A percentile compares a stretch with the other conserved stretches of the same genome.
phyloP scores from a whole-genome alignment of 805 yeast genomes.

The Lipomyces mesembrius region DNA sequence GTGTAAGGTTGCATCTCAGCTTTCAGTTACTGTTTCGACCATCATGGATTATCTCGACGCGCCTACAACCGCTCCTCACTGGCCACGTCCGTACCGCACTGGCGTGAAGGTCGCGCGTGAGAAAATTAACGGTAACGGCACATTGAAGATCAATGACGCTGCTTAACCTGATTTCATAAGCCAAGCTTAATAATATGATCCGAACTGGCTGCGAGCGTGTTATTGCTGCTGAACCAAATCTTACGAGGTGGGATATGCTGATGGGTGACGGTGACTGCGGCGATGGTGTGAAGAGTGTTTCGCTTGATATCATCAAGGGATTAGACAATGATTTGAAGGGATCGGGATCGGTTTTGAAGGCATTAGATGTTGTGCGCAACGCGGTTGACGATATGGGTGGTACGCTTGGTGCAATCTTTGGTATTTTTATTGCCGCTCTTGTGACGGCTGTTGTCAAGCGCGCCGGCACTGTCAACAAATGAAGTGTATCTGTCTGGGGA shows the following conservation, averaged over 20 bases:
- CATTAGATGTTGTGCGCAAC: constrained; percentile 54
- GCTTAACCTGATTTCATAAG: constrained; percentile 12
- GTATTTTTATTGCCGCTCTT: constrained; percentile 80
- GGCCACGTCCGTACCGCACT: constrained; percentile 27
- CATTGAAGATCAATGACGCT: background rate
- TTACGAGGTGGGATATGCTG: constrained; percentile 80
- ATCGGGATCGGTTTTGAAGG: constrained; percentile 63
- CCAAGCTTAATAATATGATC: constrained; percentile 43
- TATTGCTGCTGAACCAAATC: constrained; percentile 72
- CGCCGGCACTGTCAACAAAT: constrained; percentile 19
- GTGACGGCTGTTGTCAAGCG: constrained; percentile 46
- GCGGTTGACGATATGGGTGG: constrained; percentile 95
- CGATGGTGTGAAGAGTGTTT: constrained; percentile 83
- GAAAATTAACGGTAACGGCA: constrained; percentile 1
- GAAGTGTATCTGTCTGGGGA: constrained; percentile 31
- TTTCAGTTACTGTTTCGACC: constrained; percentile 8
- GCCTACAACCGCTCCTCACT: constrained; percentile 34
- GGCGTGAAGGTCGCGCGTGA: background rate
- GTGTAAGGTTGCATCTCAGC: constrained; percentile 44
- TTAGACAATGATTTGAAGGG: constrained; percentile 51
- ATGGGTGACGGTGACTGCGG: constrained; percentile 99
- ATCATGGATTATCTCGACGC: constrained; percentile 32
- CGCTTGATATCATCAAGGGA: constrained; percentile 64
- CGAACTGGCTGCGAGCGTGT: constrained; percentile 57
- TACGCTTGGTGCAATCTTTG: constrained; percentile 91